Evolutionary conservation across 225 moss, liverwort and hornwort species (phyloP), one percentile per base, ranked within the genome.

Genomic region (Lunularia cruciata): DNA sequence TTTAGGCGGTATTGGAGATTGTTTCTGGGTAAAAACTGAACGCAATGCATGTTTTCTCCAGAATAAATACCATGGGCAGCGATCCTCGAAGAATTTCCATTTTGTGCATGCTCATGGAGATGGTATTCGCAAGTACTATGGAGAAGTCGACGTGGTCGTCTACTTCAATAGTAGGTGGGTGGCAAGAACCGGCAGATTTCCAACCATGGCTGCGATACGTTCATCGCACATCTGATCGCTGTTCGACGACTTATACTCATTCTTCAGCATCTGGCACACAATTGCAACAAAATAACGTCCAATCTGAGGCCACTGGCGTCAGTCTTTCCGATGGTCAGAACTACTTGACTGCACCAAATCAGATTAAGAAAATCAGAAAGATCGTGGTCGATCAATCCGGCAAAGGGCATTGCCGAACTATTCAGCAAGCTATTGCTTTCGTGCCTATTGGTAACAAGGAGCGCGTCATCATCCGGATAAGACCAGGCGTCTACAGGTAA

Each of bases 371-470:
- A 13, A 30, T 6, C 27, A 47, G 56, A 72, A 73, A 47, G 72
- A 86, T 89, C 60, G 79, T 72, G 0, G 89, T 89, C 25, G 84
- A 83, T 61, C 83, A 86, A 63, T 74, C 80, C 43, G 89, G 89
- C 57, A 76, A 77, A 16, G 83, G 78, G 16, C 78, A 79, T 52
- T 83, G 77, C 75, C 74, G 67, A 60, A 77, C 83, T 64, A 74
- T 89, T 63, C 84, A 85, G 49, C 84, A 67, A 7, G 89, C 89
- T 4, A 71, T 89, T 22, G 70, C 83, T 67, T 78, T 75, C 31
- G 71, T 89, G 14, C 36, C 67, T 4, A 62, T 55, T 66, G 66
- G 85, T 47, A 65, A 47, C 67, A 84, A 61, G 43, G 66, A 84
- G 72, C 82, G 89, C 18, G 80, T 83, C 12, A 39, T 85, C 31